Evolutionary conservation across 2,329 filamentous ascomycete genomes (phyloP), one percentile per base, ranked within the genome.

Genomic region (Paecilomyces sp.): DNA sequence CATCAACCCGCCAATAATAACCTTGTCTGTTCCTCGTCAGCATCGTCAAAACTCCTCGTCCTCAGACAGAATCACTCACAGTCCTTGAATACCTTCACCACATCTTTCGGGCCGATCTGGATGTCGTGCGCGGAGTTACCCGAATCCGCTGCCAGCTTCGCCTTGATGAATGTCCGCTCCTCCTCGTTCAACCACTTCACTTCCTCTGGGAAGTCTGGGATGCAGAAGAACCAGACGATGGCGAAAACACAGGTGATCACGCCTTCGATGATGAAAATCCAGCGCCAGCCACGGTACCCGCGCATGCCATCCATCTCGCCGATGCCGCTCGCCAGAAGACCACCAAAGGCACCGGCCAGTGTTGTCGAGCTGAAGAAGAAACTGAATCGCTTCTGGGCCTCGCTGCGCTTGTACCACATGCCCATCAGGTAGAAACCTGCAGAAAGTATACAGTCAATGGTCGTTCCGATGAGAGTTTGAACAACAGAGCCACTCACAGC

Each of bases 371-470:
- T 87, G 80, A 97, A 97, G 81, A 97, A 97, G 80, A 97, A 92
- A 15, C 88, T 90, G 77, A 92, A 97, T 31, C 94, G 87, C 69
- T 91, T 91, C 76, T 97, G 93, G 1, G 92, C 91, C 76, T 97
- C 94, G 53, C 81, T 81, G 61, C 93, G 86, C 61, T 88, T 87
- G 68, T 97, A 99, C 92, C 75, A 77, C 87, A 93, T 93, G 60
- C 90, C 86, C 62, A 92, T 86, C 7, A 92, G 77, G 69, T 92
- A 83, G 66, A 79, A 78, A 54, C 73, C 73, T 76, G 54, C n/a
- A 11, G 33, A 3, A 31, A 22, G 50, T 13, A 1, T 13, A 1
- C 15, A 6, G 24, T 60, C 22, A 34, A 53, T 7, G 31, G 1
- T n/a, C 15, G 3, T 57, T 51, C 22, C 22, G 55, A 12, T 57